Evolutionary conservation across 306 rosid species (phyloP).

Genomic region (Casuarina equisetifolia): DNA sequence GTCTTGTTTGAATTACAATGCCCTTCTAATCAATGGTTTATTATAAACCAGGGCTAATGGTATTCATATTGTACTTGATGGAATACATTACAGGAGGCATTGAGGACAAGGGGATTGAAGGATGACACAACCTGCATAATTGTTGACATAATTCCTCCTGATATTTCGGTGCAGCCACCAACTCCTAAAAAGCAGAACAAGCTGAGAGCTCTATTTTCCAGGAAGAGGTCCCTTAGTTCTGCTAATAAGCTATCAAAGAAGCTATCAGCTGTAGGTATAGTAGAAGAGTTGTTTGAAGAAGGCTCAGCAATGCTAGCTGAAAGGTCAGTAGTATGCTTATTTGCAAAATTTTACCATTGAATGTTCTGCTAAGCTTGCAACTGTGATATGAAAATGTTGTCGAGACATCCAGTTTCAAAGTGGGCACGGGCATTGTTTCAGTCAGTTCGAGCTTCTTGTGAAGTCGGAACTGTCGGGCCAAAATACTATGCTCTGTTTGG

Average conservation of each 20-base stretch:
- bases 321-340: slow-evolving; percentile 49
- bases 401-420: background rate
- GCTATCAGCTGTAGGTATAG: slow-evolving; percentile 76
- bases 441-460: background rate
- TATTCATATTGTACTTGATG: slow-evolving; percentile 12
- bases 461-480: background rate
- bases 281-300: slow-evolving; percentile 94
- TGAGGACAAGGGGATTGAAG: slow-evolving; percentile 80
- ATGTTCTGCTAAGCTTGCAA: background rate
- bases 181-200: slow-evolving; percentile 67
- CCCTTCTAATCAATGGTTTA: slow-evolving; percentile 19
- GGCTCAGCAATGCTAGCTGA: slow-evolving; percentile 99
- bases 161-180: slow-evolving; percentile 45
- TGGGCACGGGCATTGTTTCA: background rate
- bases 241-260: slow-evolving; percentile 69
- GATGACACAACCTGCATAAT: slow-evolving; percentile 94
- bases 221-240: slow-evolving; percentile 63
- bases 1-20: slow-evolving; percentile 21
- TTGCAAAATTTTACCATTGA: background rate
- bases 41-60: slow-evolving; percentile 20
- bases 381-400: background rate
- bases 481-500: background rate
- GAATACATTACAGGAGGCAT: slow-evolving; percentile 59
- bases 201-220: slow-evolving; percentile 57
- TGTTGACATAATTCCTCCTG: slow-evolving; percentile 88